A percentile compares a stretch with the other conserved stretches of the same genome.
These are phyloP conservation scores for Echinosphaeria canescens DNA, from an alignment of 2,329 filamentous ascomycete genomes.

Conservation along the genomic window DNA sequence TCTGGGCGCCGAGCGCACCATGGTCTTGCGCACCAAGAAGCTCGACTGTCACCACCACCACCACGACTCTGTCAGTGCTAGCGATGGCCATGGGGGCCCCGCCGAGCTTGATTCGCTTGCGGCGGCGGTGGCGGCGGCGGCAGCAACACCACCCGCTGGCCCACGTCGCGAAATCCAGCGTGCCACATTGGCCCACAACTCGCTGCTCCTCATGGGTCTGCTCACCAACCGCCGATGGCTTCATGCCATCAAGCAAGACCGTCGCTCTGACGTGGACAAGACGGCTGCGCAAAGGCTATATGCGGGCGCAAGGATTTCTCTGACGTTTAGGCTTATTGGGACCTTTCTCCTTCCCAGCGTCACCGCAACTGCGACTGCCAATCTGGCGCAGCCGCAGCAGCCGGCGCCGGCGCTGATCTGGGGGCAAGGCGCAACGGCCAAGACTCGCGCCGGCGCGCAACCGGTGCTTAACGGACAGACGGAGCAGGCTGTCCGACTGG, in stretches of 20 bases:
- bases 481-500: constrained; percentile 33
- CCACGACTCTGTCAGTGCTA: no score
- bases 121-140: neutral
- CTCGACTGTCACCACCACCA: no score
- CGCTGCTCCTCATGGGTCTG: constrained; percentile 64
- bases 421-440: constrained; percentile 72
- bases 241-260: constrained; percentile 81
- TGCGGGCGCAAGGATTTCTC: constrained; percentile 59
- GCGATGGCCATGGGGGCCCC: constrained; percentile 3
- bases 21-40: constrained; percentile 75
- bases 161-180: constrained; percentile 41
- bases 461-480: constrained; percentile 48
- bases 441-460: constrained; percentile 35
- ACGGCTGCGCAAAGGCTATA: constrained; percentile 47
- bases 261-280: constrained; percentile 47
- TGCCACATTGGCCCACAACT: constrained; percentile 67
- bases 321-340: constrained; percentile 79
- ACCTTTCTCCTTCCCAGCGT: no score
- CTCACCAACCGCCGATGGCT: constrained; percentile 72
- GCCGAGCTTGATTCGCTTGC: constrained; percentile 6
- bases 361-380: no score
- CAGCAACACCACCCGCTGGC: constrained; percentile 3
- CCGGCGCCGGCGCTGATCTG: constrained; percentile 48
- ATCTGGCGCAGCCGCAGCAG: no score
- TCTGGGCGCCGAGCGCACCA: constrained; percentile 75